Base-by-base conservation (phyloP, 2,329 filamentous ascomycete genomes). In the Alternaria sp. region DNA sequence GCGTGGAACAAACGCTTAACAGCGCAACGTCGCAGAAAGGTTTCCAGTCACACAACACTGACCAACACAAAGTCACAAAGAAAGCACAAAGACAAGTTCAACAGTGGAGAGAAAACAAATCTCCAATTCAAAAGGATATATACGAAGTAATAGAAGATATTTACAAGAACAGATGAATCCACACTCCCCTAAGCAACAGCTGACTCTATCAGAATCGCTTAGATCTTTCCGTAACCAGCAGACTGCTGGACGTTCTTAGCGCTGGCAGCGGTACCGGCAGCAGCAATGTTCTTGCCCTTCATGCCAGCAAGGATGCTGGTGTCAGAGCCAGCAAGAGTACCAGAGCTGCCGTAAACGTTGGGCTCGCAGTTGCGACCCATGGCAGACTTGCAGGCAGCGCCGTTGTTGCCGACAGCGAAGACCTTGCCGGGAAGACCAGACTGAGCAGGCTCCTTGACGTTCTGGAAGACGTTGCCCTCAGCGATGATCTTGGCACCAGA, bases 401-500 rank as follows among this genome's bases (percentile, higher is more conserved):
- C 83, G 32, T 79, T 75, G 47, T 62, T 67, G 7, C 79, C 77
- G 1, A 75, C 66, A 15, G 79, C 78, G 66, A 83, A 84, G 51
- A 83, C 68, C 65, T 79, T 61, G 8, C 82, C 83, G n/a, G 70
- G 67, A 57, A 80, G 76, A 62, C 84, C 80, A 50, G 84, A 75
- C 56, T 78, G 71, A 19, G 81, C 75, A 19, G 79, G 78, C 13
- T 77, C 73, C 57, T 59, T 59, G 57, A 89, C 82, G 69, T 86
- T 85, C 76, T 87, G 83, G 81, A 88, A 89, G 51, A 86, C 78
- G 69, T 87, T 88, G 40, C 87, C 87, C 78, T 89, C 87, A 3
- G 84, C 84, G 21, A 89, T 79, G 46, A 87, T 82, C 64, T 69
- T 71, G 55, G 73, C 70, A 44, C 78, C 80, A 51, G 72, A 64